A percentile compares a stretch with the other conserved stretches of the same genome.
Conservation (phyloP, 2,329 filamentous ascomycete species). For the Scleromitrula shiraiana region DNA sequence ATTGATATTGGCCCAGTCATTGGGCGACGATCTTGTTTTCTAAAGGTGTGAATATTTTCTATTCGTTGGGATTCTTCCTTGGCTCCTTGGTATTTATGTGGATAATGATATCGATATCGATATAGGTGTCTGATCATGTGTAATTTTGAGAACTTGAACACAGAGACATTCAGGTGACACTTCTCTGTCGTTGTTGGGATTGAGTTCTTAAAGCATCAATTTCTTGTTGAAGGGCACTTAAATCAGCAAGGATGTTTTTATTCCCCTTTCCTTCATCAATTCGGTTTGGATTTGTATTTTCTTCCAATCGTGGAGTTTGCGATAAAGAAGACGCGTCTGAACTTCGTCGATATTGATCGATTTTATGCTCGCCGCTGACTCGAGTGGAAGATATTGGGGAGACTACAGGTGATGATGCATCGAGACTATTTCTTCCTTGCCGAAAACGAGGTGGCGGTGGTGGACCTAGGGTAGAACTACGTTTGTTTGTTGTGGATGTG, state of each 20-base stretch:
- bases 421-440: slow-evolving; percentile 30
- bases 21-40: no score
- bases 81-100: neutral
- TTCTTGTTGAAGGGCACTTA: slow-evolving; percentile 64
- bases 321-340: slow-evolving; percentile 19
- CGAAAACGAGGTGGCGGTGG: slow-evolving; percentile 35
- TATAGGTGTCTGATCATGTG: no score
- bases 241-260: slow-evolving; percentile 60
- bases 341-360: slow-evolving; percentile 19
- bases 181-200: slow-evolving; percentile 19
- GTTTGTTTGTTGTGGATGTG: slow-evolving; percentile 13
- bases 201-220: slow-evolving; percentile 57
- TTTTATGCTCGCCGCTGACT: slow-evolving; percentile 23
- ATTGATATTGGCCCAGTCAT: no score
- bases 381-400: slow-evolving; percentile 17
- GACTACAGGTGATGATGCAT: slow-evolving; percentile 11
- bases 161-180: slow-evolving; percentile 2
- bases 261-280: slow-evolving; percentile 30
- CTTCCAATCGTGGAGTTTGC: slow-evolving; percentile 23
- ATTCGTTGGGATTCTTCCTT: neutral
- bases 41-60: neutral
- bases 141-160: no score
- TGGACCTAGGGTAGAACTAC: slow-evolving; percentile 22
- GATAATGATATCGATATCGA: no score
- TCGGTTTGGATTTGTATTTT: neutral